Percentiles rank a stretch among this genome's conserved stretches.
Evolutionary conservation across 2,329 filamentous ascomycete species (phyloP).

Genomic region (Ambrosiella xylebori): DNA sequence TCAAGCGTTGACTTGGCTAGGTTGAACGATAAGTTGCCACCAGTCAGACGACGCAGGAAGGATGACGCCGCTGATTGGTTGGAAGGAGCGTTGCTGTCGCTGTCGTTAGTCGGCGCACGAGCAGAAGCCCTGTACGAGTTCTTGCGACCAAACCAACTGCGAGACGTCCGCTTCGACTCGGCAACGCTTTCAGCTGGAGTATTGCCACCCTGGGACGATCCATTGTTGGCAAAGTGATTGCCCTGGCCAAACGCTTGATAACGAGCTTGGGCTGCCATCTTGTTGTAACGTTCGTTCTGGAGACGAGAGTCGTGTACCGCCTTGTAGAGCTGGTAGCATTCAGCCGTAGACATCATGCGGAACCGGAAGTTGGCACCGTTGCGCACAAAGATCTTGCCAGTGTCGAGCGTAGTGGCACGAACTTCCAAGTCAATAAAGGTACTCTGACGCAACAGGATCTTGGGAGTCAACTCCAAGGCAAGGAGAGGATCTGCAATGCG

Average conservation of each 20-base stretch:
- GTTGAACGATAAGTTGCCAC: constrained; percentile 57
- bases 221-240: constrained; percentile 25
- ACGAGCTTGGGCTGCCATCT: constrained; percentile 46
- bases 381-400: constrained; percentile 49
- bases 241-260: constrained; percentile 53
- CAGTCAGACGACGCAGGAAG: constrained; percentile 63
- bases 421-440: constrained; percentile 90
- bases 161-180: constrained; percentile 23
- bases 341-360: constrained; percentile 56
- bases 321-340: constrained; percentile 68
- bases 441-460: constrained; percentile 77
- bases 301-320: constrained; percentile 79
- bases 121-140: constrained; percentile 48
- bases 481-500: constrained; percentile 31
- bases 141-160: constrained; percentile 44
- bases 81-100: constrained; percentile 45
- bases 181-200: not conserved
- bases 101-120: constrained; percentile 50
- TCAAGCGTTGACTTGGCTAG: constrained; percentile 63
- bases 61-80: constrained; percentile 52
- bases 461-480: constrained; percentile 72
- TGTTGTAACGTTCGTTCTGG: constrained; percentile 77
- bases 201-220: constrained; percentile 8
- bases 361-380: constrained; percentile 72
- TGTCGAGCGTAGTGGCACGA: constrained; percentile 60